Base-by-base conservation (phyloP, 163 green algal species). In the Scenedesmus sp. region DNA sequence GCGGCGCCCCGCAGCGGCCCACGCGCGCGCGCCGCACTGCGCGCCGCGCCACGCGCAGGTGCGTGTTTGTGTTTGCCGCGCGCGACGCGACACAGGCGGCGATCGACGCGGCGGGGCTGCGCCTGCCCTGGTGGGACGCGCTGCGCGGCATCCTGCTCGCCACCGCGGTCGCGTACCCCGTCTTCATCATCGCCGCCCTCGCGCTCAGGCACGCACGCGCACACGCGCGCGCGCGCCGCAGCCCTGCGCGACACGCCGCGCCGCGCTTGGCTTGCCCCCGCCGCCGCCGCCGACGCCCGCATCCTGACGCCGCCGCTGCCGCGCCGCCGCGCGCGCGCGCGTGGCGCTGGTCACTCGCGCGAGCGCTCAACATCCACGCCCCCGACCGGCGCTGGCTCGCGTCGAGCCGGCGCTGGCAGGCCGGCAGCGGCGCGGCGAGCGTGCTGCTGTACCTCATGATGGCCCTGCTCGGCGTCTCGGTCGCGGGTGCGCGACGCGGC, bases 351-450 rank as follows among this genome's bases (percentile, higher is more conserved):
- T 42, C 48, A 9, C 51, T 74, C 33, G 73, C 60, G 29, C n/a
- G 34, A 34, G 57, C 50, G 73, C 57, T 78, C 17, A 67, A 78
- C 70, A 78, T 78, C 36, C 70, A 78, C 29, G 36, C 26, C 28
- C 70, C 70, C 39, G 47, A 63, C 70, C 57, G 10, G 14, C 44
- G 44, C 24, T 81, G 73, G 73, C 36, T 47, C 14, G 26, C 26
- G 18, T 29, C 18, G 47, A 62, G 47, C 60, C 60, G 36, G 26
- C 45, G 45, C 1, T 81, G 31, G 17, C 60, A 81, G 73, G 51
- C 15, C 10, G 60, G 47, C 0, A 74, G 51, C 50, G 34, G 45
- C 7, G 33, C 42, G 34, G 66, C 31, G n/a, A 66, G 24, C 31
- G 9, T 10, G 18, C 63, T 75, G 62, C 63, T 81, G 60, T 81